A percentile compares a stretch with the other conserved stretches of the same genome.
Conservation (phyloP, 2,329 filamentous ascomycete genomes). For the Cyphellophora attinorum region DNA sequence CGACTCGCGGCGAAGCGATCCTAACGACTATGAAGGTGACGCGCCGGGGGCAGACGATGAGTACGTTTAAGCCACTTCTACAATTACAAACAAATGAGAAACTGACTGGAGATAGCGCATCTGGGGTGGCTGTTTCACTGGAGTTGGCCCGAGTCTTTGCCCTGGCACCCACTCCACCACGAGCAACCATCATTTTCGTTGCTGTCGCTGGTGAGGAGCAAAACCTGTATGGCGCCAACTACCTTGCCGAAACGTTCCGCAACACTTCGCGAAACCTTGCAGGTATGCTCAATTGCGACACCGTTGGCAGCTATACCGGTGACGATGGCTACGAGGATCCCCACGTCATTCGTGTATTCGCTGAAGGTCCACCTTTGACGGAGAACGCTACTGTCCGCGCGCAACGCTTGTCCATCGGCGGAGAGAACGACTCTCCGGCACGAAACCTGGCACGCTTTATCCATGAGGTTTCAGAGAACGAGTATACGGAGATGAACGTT, state of each 20-base stretch:
- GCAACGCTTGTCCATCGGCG: constrained; percentile 25
- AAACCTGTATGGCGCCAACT: constrained; percentile 41
- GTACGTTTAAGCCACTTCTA: too few species aligned
- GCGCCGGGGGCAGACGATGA: constrained; percentile 51
- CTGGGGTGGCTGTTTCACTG: constrained; percentile 44
- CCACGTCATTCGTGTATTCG: constrained; percentile 47
- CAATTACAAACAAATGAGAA: too few species aligned
- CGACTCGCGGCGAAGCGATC: constrained; percentile 42
- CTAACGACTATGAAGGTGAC: constrained; percentile 42
- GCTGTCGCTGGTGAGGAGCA: constrained; percentile 52
- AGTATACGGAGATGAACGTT: constrained; percentile 45
- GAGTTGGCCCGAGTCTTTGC: constrained; percentile 47
- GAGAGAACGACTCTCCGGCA: constrained; percentile 47
- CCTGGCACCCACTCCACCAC: constrained; percentile 26
- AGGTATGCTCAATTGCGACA: constrained; percentile 50
- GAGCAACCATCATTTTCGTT: constrained; percentile 46
- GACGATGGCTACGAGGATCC: constrained; percentile 38
- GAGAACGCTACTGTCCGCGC: constrained; percentile 33
- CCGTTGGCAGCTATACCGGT: constrained; percentile 42
- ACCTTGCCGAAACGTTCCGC: constrained; percentile 43
- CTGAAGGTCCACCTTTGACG: constrained; percentile 33
- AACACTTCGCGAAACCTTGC: constrained; percentile 45
- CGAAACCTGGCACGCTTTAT: constrained; percentile 47
- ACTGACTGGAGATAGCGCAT: constrained; percentile 24
- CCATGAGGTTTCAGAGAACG: constrained; percentile 44